Conservation (phyloP, 176 grass and related monocot genomes). For the Paspalum notatum region DNA sequence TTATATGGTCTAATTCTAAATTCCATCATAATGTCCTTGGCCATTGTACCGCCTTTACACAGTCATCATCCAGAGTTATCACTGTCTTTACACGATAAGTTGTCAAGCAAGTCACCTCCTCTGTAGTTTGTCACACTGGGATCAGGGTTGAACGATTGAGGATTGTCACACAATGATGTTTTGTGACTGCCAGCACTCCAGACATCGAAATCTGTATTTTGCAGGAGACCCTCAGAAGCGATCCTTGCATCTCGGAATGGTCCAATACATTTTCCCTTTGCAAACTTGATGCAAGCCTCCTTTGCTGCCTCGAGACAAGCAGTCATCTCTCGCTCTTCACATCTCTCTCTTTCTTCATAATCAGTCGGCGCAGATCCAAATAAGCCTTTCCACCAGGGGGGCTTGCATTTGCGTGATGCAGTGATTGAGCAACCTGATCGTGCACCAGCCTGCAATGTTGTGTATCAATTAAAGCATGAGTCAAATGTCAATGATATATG, state of each 20-base stretch:
- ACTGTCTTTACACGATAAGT: slow-evolving; percentile 19
- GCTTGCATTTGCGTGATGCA: slow-evolving; percentile 55
- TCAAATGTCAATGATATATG: not conserved
- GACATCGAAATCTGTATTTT: slow-evolving; percentile 46
- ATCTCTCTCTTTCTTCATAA: slow-evolving; percentile 60
- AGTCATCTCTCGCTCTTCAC: slow-evolving; percentile 72
- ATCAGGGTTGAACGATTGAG: not conserved
- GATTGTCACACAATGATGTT: not conserved
- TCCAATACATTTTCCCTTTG: slow-evolving; percentile 60
- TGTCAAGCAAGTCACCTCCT: slow-evolving; percentile 56
- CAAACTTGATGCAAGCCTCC: slow-evolving; percentile 67
- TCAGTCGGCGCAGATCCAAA: slow-evolving; percentile 48
- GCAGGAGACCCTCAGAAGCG: slow-evolving; percentile 34
- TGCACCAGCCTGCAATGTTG: slow-evolving; percentile 59
- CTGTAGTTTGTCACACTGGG: slow-evolving; percentile 43
- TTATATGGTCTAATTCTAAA: not conserved
- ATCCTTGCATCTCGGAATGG: slow-evolving; percentile 83
- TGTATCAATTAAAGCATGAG: not conserved
- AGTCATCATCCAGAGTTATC: slow-evolving; percentile 22
- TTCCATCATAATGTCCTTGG: not conserved
- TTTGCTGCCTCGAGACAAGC: slow-evolving; percentile 58
- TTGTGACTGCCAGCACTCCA: slow-evolving; percentile 21
- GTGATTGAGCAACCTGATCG: slow-evolving; percentile 76
- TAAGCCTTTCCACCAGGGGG: slow-evolving; percentile 81
- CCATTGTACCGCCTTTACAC: not conserved